Evolutionary conservation across 1,284 basidiomycete genomes (phyloP).

Genomic region (Apiotrichum gamsii): DNA sequence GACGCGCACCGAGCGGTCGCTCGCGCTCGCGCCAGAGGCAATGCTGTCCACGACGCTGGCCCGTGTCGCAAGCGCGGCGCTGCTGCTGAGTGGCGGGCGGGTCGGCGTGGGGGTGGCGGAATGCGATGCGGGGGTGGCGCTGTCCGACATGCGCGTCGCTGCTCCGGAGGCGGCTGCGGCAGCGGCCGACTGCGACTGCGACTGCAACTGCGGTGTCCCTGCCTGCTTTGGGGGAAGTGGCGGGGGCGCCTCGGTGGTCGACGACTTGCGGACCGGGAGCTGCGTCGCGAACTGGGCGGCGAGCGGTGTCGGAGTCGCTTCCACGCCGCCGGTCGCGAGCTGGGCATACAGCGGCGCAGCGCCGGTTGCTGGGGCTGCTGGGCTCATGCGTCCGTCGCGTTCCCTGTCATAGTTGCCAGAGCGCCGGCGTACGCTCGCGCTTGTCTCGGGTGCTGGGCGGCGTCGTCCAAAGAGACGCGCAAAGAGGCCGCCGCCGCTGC

Average conservation of each 20-base stretch:
- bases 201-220: not conserved
- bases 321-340: not conserved
- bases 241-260: not conserved
- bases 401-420: not conserved
- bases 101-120: not conserved
- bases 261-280: not conserved
- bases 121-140: not conserved
- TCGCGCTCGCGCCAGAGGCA: no score
- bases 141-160: not conserved
- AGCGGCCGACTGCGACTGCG: not conserved
- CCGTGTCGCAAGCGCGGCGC: not conserved
- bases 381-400: not conserved
- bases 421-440: not conserved
- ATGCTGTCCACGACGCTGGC: no score
- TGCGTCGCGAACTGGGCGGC: not conserved
- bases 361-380: no score
- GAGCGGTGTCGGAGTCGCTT: not conserved
- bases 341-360: not conserved
- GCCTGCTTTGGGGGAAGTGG: not conserved
- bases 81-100: not conserved
- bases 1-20: not conserved
- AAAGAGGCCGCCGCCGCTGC: not conserved
- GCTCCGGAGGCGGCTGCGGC: not conserved
- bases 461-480: slow-evolving; percentile 1
- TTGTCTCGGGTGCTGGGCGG: not conserved